phyloP scores from a whole-genome alignment of 352 stramenopile species.

The Phytophthora idaei region DNA sequence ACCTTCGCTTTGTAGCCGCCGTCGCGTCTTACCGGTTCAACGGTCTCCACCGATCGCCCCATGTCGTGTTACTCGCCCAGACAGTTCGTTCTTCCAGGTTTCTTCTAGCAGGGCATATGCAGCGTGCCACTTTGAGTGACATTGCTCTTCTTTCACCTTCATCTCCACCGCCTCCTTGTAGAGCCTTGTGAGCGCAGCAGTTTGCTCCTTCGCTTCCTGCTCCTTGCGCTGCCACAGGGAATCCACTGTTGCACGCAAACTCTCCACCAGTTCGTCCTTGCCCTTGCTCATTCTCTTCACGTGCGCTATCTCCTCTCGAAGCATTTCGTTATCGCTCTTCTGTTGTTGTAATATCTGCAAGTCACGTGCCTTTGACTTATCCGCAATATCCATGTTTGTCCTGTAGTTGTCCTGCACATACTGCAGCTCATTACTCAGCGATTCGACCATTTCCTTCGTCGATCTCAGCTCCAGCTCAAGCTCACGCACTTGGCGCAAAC shows the following conservation, averaged over 20 bases:
- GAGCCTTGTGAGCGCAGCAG: neutral
- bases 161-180: neutral
- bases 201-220: slow-evolving; percentile 6
- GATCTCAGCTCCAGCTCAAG: neutral
- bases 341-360: slow-evolving; percentile 1
- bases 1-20: too few relatives aligned
- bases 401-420: slow-evolving; percentile 4
- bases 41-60: neutral
- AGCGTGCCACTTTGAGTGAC: neutral
- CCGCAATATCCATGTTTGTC: slow-evolving; percentile 2
- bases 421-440: slow-evolving; percentile 1
- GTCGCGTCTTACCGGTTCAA: neutral
- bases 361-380: neutral
- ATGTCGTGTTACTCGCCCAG: neutral
- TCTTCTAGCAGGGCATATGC: neutral
- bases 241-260: slow-evolving; percentile 2
- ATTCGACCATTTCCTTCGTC: neutral
- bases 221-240: slow-evolving; percentile 5
- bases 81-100: neutral
- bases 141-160: slow-evolving; percentile 4
- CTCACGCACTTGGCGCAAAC: neutral
- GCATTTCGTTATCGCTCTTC: slow-evolving; percentile 3
- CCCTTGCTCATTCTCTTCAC: slow-evolving; percentile 2
- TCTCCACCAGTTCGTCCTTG: slow-evolving; percentile 6
- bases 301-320: slow-evolving; percentile 4